Evolutionary conservation across 2,329 filamentous ascomycete species (phyloP), one percentile per base, ranked within the genome.

Genomic region (Fusarium anguioides): DNA sequence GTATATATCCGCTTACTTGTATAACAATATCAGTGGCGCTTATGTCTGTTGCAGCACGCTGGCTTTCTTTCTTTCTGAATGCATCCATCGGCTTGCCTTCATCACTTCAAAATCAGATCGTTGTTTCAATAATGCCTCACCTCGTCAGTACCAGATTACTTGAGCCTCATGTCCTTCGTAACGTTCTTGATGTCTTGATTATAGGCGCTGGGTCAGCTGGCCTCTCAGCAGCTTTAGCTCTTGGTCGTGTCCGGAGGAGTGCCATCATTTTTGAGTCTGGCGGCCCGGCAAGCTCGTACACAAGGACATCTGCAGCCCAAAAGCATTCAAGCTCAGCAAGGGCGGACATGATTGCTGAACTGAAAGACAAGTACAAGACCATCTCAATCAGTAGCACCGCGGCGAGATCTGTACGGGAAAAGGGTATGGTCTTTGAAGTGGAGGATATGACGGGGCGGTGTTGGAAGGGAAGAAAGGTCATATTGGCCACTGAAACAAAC

Each of bases 151-250:
- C 26, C 15, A 24, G n/a, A 2, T 9, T 0, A 1, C 17, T 60
- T 1, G 46, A 60, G 2, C 33, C 58, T 26, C 39, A 60, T n/a
- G 60, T 53, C 8, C 55, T 60, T 41, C 58, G 46, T 5, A 60
- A 60, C n/a, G 58, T 33, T 6, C 17, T 60, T 0, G 55, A 60
- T 45, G 55, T 60, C 4, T 20, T 60, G 33, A 40, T 60, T 17
- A 54, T 60, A 2, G 39, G 56, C 2, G 8, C 11, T 1, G 39
- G 46, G 2, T 17, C 27, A 7, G 39, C 56, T 3, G 46, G 58
- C 5, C 55, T 60, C 2, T 60, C 46, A 0, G 58, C 46, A 5
- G 58, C 55, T 8, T 3, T 61, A 0, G 11, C 27, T 4, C 21
- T 54, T 3, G 46, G 55, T 0, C 39, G 12, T 18, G 39, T 36